Conservation (phyloP, 768 basidiomycete genomes). For the Rhodotorula taiwanensis region DNA sequence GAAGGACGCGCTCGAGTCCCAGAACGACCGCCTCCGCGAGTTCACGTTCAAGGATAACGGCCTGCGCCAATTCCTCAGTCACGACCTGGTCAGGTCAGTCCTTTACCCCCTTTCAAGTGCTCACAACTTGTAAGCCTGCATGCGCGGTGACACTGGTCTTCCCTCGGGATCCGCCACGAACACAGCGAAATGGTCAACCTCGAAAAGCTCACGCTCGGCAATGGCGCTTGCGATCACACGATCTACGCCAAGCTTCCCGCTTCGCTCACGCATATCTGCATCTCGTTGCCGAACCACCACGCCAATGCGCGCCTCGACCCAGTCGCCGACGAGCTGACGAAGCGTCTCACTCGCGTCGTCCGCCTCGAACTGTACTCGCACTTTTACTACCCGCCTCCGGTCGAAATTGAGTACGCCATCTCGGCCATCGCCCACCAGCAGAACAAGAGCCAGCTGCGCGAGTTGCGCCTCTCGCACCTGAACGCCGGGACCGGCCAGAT, state of each 20-base stretch:
- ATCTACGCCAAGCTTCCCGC: slow-evolving; percentile 6
- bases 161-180: background rate
- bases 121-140: too few species aligned
- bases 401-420: background rate
- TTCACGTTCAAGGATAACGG: slow-evolving; percentile 18
- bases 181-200: background rate
- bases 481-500: background rate
- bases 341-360: background rate
- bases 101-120: background rate
- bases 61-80: background rate
- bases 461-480: slow-evolving; percentile 29
- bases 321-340: background rate
- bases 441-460: slow-evolving; percentile 3
- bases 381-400: slow-evolving; percentile 19
- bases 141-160: too few species aligned
- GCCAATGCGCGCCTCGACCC: background rate
- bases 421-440: background rate
- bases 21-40: background rate
- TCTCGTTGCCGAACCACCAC: slow-evolving; percentile 6
- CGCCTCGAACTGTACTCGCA: slow-evolving; percentile 25
- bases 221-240: slow-evolving; percentile 12
- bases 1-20: background rate
- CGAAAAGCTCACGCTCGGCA: slow-evolving; percentile 16
- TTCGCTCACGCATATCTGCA: slow-evolving; percentile 14
- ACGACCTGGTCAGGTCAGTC: background rate